Evolutionary conservation across 805 yeast genomes (phyloP).

Genomic region (Yamadazyma endophytica): DNA sequence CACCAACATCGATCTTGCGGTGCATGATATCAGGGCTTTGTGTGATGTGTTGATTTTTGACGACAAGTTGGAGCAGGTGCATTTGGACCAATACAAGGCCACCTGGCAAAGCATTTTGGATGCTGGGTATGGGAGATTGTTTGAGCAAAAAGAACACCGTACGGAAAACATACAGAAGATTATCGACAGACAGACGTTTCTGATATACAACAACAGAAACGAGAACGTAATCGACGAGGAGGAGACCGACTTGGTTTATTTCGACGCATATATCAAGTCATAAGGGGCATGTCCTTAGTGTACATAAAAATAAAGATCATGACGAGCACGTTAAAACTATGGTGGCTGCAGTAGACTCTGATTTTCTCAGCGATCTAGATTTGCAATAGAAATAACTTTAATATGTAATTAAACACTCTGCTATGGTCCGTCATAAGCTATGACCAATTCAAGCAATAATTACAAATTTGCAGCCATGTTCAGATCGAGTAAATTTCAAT

Average conservation of each 20-base stretch:
- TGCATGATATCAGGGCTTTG: conserved; percentile 69
- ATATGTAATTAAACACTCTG: too few relatives aligned
- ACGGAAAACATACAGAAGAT: conserved; percentile 1
- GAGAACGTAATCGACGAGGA: conserved; percentile 14
- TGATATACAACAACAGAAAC: conserved; percentile 11
- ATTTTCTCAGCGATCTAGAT: too few relatives aligned
- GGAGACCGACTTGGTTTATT: conserved; percentile 12
- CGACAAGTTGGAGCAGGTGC: conserved; percentile 70
- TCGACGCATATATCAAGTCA: too few relatives aligned
- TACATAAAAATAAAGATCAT: too few relatives aligned
- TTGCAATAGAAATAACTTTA: too few relatives aligned
- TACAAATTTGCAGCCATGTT: too few relatives aligned
- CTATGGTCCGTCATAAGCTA: too few relatives aligned
- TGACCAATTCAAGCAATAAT: too few relatives aligned
- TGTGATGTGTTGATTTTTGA: conserved; percentile 88
- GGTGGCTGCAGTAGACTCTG: too few relatives aligned
- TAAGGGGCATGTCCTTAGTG: too few relatives aligned
- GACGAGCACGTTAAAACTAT: too few relatives aligned
- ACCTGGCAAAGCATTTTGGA: conserved; percentile 80
- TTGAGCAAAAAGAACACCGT: conserved; percentile 1
- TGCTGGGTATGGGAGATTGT: conserved; percentile 48
- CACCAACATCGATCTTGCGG: conserved; percentile 74
- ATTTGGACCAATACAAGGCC: conserved; percentile 66
- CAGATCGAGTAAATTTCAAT: too few relatives aligned
- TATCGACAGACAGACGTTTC: conserved; percentile 7